Conservation (phyloP, 257 asterid genomes). For the Paraleonurus japonicus region DNA sequence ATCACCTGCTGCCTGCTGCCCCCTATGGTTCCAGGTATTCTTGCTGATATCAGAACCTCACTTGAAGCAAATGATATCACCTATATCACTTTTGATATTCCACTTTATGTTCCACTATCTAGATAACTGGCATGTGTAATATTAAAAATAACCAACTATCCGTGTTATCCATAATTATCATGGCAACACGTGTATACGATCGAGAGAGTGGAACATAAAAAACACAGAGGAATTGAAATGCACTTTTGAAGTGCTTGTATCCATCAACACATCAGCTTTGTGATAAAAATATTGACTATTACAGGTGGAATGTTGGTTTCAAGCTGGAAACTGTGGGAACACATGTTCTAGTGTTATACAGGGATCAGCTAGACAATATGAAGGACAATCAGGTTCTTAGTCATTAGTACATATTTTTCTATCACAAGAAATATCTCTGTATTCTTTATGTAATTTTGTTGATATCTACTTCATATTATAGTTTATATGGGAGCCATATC, state of each 20-base stretch:
- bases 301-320: conserved; percentile 81
- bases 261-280: not conserved
- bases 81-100: too few relatives aligned
- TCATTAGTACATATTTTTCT: not conserved
- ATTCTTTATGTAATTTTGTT: not conserved
- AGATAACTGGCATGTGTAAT: too few relatives aligned
- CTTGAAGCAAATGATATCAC: too few relatives aligned
- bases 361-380: conserved; percentile 62
- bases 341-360: conserved; percentile 49
- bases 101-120: too few relatives aligned
- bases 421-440: not conserved
- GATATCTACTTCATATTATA: conserved; percentile 31
- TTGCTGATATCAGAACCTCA: conserved; percentile 3
- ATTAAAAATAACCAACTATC: too few relatives aligned
- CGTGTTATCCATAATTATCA: too few relatives aligned
- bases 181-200: too few relatives aligned
- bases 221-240: too few relatives aligned
- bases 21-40: conserved; percentile 80
- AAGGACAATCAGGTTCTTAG: conserved; percentile 59
- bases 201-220: too few relatives aligned
- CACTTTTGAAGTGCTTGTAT: not conserved
- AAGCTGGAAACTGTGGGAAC: conserved; percentile 78
- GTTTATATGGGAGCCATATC: conserved; percentile 84
- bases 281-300: conserved; percentile 19
- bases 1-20: conserved; percentile 52